These are phyloP conservation scores for Coelomomyces lativittatus DNA, from an alignment of 371 early-diverging fungal species.

Conservation along the genomic window DNA sequence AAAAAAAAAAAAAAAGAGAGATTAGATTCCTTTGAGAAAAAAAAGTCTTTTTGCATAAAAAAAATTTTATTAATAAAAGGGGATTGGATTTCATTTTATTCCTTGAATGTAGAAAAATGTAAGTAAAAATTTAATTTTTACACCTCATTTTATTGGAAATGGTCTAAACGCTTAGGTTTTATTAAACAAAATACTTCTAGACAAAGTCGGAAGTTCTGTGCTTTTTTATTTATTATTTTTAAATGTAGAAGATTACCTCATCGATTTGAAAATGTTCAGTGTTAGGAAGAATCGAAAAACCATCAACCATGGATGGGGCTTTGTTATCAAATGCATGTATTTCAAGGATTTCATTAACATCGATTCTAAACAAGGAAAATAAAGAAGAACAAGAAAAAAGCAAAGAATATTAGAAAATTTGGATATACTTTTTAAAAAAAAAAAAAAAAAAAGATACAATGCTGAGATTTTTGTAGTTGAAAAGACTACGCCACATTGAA, in stretches of 20 bases:
- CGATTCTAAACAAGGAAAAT: background rate
- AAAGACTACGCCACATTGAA: slow-evolving; percentile 7
- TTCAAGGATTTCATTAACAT: background rate
- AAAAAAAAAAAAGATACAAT: slow-evolving; percentile 1
- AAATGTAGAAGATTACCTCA: too few relatives aligned
- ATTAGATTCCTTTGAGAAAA: too few relatives aligned
- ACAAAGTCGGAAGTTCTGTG: background rate
- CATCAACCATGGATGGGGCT: background rate
- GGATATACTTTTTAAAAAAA: background rate
- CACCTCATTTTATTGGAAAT: background rate
- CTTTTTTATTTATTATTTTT: background rate
- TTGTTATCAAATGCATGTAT: background rate
- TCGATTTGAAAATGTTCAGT: background rate
- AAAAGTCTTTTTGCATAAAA: too few relatives aligned
- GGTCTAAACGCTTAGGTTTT: background rate
- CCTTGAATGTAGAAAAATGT: too few relatives aligned
- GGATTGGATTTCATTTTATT: too few relatives aligned
- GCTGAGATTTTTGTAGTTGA: background rate
- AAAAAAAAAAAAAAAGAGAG: background rate
- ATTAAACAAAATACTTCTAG: background rate
- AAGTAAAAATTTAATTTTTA: too few relatives aligned
- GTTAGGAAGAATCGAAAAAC: background rate
- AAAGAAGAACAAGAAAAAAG: background rate
- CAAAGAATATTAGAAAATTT: background rate
- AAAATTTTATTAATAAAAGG: too few relatives aligned